Conservation (phyloP, 306 rosid species). For the Mimosa bimucronata region DNA sequence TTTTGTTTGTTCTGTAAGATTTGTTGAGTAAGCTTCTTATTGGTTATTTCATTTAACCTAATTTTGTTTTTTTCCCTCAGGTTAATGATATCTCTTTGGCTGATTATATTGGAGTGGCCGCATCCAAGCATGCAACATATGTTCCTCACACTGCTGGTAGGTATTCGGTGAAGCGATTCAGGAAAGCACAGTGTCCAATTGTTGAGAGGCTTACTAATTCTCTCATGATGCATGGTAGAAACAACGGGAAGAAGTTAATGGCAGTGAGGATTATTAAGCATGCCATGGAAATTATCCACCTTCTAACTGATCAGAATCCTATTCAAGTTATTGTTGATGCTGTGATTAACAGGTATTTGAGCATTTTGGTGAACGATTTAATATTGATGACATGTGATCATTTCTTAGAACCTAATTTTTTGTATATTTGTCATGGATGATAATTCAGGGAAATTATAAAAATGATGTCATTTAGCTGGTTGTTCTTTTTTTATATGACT, state of each 20-base stretch:
- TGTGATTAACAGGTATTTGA: constrained; percentile 57
- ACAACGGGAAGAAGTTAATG: constrained; percentile 67
- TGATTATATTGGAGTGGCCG: constrained; percentile 59
- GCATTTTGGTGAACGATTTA: not conserved
- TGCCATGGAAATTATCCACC: constrained; percentile 69
- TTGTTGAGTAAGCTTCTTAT: not conserved
- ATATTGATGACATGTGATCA: not conserved
- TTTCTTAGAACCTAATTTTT: not conserved
- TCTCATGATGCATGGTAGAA: constrained; percentile 73
- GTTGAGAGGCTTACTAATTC: constrained; percentile 74
- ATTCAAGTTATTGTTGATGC: constrained; percentile 70
- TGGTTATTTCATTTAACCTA: not conserved
- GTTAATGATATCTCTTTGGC: constrained; percentile 52
- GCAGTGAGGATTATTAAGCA: constrained; percentile 64
- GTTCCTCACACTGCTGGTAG: constrained; percentile 78
- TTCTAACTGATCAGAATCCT: constrained; percentile 65
- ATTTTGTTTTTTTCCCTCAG: constrained; percentile 13
- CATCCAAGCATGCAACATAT: constrained; percentile 63
- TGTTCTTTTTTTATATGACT: constrained; percentile 39
- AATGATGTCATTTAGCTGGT: constrained; percentile 8
- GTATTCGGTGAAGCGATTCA: constrained; percentile 59
- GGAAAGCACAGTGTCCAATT: constrained; percentile 72
- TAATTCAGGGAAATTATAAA: not conserved
- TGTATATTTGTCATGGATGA: not conserved
- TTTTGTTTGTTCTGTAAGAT: not conserved